These are phyloP conservation scores for Xylaria longipes DNA, from an alignment of 495 filamentous ascomycete genomes.

Conservation along the genomic window DNA sequence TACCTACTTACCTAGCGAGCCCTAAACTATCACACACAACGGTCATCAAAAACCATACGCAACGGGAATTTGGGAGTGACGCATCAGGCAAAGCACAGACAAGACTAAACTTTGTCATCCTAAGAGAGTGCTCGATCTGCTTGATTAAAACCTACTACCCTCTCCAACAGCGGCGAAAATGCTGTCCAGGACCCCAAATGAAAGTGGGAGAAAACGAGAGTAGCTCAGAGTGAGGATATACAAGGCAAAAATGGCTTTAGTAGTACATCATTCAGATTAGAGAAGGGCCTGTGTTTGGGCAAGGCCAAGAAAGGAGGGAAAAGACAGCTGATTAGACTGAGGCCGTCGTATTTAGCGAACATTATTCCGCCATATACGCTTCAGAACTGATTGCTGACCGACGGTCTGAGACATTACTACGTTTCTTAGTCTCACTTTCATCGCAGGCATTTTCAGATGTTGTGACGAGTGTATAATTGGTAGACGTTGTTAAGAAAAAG, in stretches of 20 bases:
- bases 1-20: too few relatives aligned
- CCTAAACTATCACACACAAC: background rate
- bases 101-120: too few relatives aligned
- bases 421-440: background rate
- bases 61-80: background rate
- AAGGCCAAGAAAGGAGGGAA: too few relatives aligned
- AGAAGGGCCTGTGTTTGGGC: too few relatives aligned
- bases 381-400: background rate
- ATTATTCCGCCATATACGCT: background rate
- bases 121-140: background rate
- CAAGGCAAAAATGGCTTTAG: background rate
- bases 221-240: background rate
- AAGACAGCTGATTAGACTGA: too few relatives aligned
- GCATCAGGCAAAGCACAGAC: too few relatives aligned
- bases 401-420: background rate
- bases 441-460: background rate
- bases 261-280: too few relatives aligned
- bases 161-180: background rate
- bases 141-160: background rate
- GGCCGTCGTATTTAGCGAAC: background rate
- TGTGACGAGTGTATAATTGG: background rate
- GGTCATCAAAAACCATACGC: background rate
- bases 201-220: background rate
- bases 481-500: background rate
- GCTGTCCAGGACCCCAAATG: background rate